Evolutionary conservation across 805 yeast species (phyloP).

Genomic region (Barnettozyma sucrosica): DNA sequence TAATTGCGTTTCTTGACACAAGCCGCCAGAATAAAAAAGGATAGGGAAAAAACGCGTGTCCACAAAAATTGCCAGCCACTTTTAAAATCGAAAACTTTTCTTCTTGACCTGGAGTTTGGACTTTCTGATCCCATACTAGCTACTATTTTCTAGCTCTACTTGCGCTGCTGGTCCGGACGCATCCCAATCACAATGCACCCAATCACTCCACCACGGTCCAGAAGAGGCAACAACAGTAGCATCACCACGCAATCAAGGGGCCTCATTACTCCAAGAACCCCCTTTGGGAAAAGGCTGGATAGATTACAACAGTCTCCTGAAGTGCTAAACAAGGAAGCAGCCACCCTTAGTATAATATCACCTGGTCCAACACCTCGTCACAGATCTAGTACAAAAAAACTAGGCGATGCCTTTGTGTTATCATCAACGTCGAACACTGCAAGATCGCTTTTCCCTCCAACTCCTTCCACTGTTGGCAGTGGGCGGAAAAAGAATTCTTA

Average conservation of each 20-base stretch:
- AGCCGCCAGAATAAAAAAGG: not conserved
- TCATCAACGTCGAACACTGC: constrained; percentile 7
- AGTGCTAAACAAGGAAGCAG: constrained; percentile 6
- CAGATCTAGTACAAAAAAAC: constrained; percentile 11
- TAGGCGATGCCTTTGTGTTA: constrained; percentile 12
- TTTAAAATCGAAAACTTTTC: not conserved
- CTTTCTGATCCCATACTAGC: not conserved
- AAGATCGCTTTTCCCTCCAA: constrained; percentile 25
- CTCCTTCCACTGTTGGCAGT: constrained; percentile 26
- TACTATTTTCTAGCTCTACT: not conserved
- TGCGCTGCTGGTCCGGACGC: constrained; percentile 1
- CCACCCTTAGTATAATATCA: constrained; percentile 10
- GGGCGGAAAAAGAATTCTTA: constrained; percentile 20
- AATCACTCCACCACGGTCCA: constrained; percentile 20
- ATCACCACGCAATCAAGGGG: constrained; percentile 10
- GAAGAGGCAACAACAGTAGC: constrained; percentile 2
- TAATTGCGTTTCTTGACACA: not conserved
- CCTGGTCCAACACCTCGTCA: constrained; percentile 25
- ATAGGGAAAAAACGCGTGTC: not conserved
- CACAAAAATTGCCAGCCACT: not conserved
- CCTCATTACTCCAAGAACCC: constrained; percentile 20
- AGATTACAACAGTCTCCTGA: constrained; percentile 9
- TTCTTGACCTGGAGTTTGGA: not conserved
- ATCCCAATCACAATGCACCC: constrained; percentile 16
- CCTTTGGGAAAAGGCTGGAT: constrained; percentile 16